phyloP scores from a whole-genome alignment of 176 grass and related monocot genomes.

The Cocos nucifera region DNA sequence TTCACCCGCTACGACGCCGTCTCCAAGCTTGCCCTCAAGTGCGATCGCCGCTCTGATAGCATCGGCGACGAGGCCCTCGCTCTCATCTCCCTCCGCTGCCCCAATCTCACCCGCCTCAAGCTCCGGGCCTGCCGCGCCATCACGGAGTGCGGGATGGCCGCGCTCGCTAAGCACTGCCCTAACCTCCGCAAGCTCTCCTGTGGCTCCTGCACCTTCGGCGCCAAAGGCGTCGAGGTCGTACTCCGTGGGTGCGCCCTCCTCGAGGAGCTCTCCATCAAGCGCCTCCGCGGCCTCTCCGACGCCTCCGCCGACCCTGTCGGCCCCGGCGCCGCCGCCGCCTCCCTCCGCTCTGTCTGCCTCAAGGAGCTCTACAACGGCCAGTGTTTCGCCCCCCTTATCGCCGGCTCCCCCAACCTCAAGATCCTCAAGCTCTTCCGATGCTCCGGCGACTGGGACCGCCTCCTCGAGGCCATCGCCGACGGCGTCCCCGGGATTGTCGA shows the following conservation, averaged over 20 bases:
- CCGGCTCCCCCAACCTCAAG: conserved; percentile 46
- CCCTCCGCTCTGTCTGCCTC: conserved; percentile 48
- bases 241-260: not conserved
- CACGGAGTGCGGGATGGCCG: conserved; percentile 14
- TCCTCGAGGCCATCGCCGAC: conserved; percentile 39
- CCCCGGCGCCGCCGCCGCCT: not conserved
- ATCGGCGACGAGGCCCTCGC: conserved; percentile 13
- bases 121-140: conserved; percentile 16
- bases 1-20: conserved; percentile 8
- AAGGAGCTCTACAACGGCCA: conserved; percentile 96
- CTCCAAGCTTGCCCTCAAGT: conserved; percentile 13
- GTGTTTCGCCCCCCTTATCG: conserved; percentile 59
- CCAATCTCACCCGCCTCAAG: conserved; percentile 13
- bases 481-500: conserved; percentile 38
- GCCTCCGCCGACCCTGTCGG: not conserved
- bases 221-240: conserved; percentile 2
- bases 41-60: conserved; percentile 9
- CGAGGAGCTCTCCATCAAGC: conserved; percentile 19
- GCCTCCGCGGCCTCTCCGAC: conserved; percentile 14
- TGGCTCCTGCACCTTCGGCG: conserved; percentile 7
- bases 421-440: conserved; percentile 67
- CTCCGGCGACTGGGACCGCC: conserved; percentile 68
- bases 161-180: conserved; percentile 4
- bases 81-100: conserved; percentile 8
- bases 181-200: conserved; percentile 13